phyloP scores from a whole-genome alignment of 2,329 filamentous ascomycete species.

The Scedosporium boydii region DNA sequence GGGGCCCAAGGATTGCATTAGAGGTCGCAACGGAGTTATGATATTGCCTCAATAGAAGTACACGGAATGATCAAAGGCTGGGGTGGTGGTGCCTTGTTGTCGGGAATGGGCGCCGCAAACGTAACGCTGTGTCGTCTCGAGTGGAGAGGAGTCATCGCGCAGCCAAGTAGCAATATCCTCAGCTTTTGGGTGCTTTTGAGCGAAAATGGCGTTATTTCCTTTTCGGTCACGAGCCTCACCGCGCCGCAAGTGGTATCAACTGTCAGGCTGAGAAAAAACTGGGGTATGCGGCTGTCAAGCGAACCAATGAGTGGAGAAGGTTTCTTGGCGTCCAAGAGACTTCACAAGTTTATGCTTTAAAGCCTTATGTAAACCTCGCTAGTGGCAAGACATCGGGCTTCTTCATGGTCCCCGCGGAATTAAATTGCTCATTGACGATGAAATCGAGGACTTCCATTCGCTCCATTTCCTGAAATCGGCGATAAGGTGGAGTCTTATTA shows the following conservation, averaged over 20 bases:
- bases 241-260: not conserved
- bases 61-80: not conserved
- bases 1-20: too few relatives aligned
- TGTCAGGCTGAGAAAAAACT: not conserved
- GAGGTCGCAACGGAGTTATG: too few relatives aligned
- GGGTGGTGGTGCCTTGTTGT: not conserved
- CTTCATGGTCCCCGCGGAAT: not conserved
- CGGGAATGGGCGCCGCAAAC: not conserved
- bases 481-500: too few relatives aligned
- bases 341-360: not conserved
- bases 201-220: not conserved
- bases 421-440: not conserved
- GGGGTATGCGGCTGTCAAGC: not conserved
- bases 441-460: too few relatives aligned
- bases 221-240: slow-evolving; percentile 1
- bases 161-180: not conserved
- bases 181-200: not conserved
- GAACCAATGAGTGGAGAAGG: not conserved
- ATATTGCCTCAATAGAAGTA: too few relatives aligned
- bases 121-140: not conserved
- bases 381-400: not conserved
- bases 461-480: too few relatives aligned
- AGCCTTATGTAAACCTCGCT: not conserved
- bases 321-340: not conserved
- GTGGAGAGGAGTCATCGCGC: not conserved